Conservation (phyloP, 2,329 filamentous ascomycete species). For the Colletotrichum sp. region DNA sequence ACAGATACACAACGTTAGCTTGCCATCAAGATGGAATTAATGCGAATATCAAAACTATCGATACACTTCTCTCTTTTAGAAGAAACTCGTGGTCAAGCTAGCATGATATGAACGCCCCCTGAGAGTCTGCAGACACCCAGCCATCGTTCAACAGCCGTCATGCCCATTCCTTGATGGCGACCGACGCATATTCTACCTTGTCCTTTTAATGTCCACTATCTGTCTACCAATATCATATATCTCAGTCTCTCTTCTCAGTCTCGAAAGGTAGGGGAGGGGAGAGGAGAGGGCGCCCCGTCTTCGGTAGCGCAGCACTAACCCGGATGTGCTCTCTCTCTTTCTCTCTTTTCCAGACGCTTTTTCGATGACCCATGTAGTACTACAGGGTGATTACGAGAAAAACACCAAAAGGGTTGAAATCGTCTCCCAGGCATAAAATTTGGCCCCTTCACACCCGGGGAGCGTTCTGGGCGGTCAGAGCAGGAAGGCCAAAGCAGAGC, state of each 20-base stretch:
- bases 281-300: background rate
- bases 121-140: background rate
- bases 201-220: background rate
- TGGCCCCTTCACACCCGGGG: background rate
- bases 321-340: background rate
- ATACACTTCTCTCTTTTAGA: background rate
- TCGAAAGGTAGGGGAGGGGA: background rate
- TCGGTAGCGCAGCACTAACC: background rate
- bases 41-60: background rate
- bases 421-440: background rate
- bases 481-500: background rate
- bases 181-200: background rate
- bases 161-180: background rate
- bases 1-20: background rate
- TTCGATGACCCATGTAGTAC: background rate
- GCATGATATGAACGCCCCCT: background rate
- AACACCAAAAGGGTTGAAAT: background rate
- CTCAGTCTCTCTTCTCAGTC: background rate
- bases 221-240: background rate
- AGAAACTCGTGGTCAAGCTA: background rate
- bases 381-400: background rate
- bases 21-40: background rate
- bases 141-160: background rate
- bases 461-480: accelerated
- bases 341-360: background rate